These are phyloP conservation scores for Cercophora samala DNA, from an alignment of 495 filamentous ascomycete genomes.

Conservation along the genomic window DNA sequence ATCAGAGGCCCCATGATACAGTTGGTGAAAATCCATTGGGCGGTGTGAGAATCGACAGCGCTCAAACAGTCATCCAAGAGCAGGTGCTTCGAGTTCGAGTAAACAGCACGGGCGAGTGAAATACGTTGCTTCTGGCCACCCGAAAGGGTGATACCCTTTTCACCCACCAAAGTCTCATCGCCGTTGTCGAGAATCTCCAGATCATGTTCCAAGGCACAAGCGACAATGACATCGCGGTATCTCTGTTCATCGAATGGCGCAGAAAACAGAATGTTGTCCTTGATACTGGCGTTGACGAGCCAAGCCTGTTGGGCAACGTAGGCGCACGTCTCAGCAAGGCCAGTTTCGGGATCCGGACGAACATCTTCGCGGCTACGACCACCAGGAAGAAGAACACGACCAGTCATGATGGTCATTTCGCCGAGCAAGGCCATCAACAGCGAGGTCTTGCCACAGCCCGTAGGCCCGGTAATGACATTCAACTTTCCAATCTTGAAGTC, in stretches of 20 bases:
- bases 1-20: constrained; percentile 89
- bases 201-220: constrained; percentile 91
- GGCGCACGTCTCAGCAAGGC: constrained; percentile 84
- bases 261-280: constrained; percentile 93
- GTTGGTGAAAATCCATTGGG: constrained; percentile 95
- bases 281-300: constrained; percentile 95
- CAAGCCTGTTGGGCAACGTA: constrained; percentile 98
- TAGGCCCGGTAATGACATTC: constrained; percentile 89
- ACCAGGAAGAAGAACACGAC: constrained; percentile 78
- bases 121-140: constrained; percentile 98
- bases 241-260: constrained; percentile 75
- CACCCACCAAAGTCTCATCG: constrained; percentile 91
- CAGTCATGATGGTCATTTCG: constrained; percentile 88
- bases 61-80: constrained; percentile 95
- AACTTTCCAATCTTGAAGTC: constrained; percentile 74
- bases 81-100: constrained; percentile 85
- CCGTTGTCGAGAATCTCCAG: constrained; percentile 88
- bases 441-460: constrained; percentile 92
- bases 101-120: constrained; percentile 88
- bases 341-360: constrained; percentile 74
- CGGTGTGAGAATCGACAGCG: constrained; percentile 97
- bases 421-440: constrained; percentile 94
- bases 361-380: constrained; percentile 79
- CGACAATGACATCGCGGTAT: constrained; percentile 83
- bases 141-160: constrained; percentile 95